Conservation (phyloP, 140 eudicot species). For the Senecio squalidus region DNA sequence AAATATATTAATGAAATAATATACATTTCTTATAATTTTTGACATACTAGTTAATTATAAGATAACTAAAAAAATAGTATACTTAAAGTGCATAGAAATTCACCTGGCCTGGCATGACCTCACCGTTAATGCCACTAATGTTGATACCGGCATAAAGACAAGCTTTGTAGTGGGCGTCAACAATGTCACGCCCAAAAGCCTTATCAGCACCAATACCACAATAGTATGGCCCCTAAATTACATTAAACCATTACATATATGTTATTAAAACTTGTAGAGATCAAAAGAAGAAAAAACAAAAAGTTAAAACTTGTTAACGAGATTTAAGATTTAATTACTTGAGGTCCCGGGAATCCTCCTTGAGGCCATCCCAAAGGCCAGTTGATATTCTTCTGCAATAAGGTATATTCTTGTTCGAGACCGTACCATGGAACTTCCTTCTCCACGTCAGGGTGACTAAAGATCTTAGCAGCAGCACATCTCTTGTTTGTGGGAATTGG, state of each 20-base stretch:
- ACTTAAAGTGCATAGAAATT: constrained; percentile 4
- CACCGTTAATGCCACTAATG: constrained; percentile 80
- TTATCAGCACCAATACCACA: constrained; percentile 87
- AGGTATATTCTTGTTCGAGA: constrained; percentile 66
- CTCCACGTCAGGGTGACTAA: constrained; percentile 66
- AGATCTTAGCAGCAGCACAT: constrained; percentile 58
- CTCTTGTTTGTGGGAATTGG: constrained; percentile 94
- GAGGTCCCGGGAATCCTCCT: constrained; percentile 85
- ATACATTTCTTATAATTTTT: too few relatives aligned
- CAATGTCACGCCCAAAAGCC: constrained; percentile 78
- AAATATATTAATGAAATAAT: too few relatives aligned
- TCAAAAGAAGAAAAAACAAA: not conserved
- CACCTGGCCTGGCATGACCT: constrained; percentile 95
- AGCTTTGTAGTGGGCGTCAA: constrained; percentile 83
- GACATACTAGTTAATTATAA: too few relatives aligned
- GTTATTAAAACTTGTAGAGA: not conserved
- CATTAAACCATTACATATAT: not conserved
- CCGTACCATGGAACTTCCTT: constrained; percentile 89
- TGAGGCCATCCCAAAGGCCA: constrained; percentile 80
- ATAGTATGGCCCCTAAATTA: constrained; percentile 74
- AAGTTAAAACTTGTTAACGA: not conserved
- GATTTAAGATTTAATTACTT: constrained; percentile 44
- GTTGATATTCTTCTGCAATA: constrained; percentile 48
- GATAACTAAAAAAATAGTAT: not conserved
- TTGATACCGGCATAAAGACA: constrained; percentile 83